Evolutionary conservation across 345 rosid species (phyloP), one percentile per base, ranked within the genome.

Genomic region (Brassica rapa): DNA sequence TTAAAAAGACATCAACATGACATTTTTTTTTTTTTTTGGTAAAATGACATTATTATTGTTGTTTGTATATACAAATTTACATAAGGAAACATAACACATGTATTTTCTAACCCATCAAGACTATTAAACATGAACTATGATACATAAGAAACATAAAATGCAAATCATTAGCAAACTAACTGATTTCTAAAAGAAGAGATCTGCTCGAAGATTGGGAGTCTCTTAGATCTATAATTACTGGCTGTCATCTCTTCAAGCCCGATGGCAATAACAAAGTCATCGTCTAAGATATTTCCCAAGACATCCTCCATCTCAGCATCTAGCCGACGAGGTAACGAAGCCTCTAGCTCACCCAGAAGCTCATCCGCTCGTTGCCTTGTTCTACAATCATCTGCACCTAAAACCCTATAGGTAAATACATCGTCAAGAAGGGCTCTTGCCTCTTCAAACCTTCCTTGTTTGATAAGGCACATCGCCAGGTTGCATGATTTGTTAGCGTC

Each of bases 401-500:
- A 85, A 21, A 91, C 57, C 70, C 71, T 75, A 12, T 82, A 85
- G 32, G 70, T 72, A 9, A 86, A 9, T 0, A 95, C 86, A 2
- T 83, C 80, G 6, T 75, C 77, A 5, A 94, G 88, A 73, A 85
- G 75, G 0, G 29, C 23, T 19, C 68, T 83, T 24, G 90, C 97
- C 77, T 93, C 98, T 0, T 78, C 80, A 39, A 77, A 86, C 32
- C 94, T 87, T 62, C 86, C 85, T 41, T 88, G 98, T 62, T 87
- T 89, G 71, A 89, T 86, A 30, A 95, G 80, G 74, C 97, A 93
- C 56, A 89, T 78, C 25, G 86, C 96, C 39, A 93, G 81, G 73
- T 93, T 93, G 83, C 89, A 88, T 6, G 94, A 96, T 82, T 95
- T 93, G 87, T 90, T 91, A n/a, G 97, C 86, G 5, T 93, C 97